Evolutionary conservation across 208 protist species (phyloP).

Genomic region (Trichomonas vaginalis): DNA sequence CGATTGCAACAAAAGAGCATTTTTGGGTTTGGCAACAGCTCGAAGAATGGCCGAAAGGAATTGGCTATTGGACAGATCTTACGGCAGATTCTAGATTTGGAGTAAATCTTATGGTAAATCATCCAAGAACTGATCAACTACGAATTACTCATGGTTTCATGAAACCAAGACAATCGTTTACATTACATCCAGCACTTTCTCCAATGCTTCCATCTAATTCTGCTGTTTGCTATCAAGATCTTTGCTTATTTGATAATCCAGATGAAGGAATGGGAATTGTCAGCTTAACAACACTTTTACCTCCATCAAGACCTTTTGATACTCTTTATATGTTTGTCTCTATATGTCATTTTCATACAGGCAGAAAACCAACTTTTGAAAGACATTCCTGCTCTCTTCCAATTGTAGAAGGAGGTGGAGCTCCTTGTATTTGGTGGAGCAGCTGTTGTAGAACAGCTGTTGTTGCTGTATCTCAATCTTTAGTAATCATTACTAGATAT

Average conservation of each 20-base stretch:
- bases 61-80: background rate
- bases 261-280: background rate
- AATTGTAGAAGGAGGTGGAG: background rate
- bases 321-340: background rate
- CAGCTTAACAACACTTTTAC: background rate
- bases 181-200: background rate
- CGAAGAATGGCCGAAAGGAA: background rate
- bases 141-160: conserved; percentile 9
- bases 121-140: background rate
- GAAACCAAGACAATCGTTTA: background rate
- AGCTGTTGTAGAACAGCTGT: background rate
- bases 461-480: background rate
- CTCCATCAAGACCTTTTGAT: background rate
- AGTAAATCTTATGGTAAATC: background rate
- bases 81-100: background rate
- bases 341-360: background rate
- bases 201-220: background rate
- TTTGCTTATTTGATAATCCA: background rate
- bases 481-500: background rate
- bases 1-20: background rate
- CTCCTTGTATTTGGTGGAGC: background rate
- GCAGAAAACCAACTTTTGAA: background rate
- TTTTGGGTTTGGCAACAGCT: conserved; percentile 18
- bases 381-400: background rate
- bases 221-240: conserved; percentile 7